Evolutionary conservation across 768 basidiomycete species (phyloP).

Genomic region (Clavulina sp.): DNA sequence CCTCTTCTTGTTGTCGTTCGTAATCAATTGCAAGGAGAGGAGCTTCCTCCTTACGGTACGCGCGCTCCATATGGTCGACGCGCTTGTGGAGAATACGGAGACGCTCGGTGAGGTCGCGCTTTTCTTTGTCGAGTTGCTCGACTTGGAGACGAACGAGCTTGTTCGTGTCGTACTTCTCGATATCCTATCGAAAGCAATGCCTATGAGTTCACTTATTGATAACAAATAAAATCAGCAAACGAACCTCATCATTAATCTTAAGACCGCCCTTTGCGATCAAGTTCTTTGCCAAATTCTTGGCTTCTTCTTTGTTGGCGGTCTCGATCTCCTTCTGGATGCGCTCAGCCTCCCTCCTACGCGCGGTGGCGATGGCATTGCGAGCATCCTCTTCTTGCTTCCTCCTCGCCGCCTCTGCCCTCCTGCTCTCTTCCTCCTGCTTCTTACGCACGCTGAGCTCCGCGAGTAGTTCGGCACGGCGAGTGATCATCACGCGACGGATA

Average conservation of each 20-base stretch:
- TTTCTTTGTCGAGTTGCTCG: conserved; percentile 92
- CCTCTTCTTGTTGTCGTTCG: conserved; percentile 60
- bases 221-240: conserved; percentile 15
- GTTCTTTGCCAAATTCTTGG: conserved; percentile 71
- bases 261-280: conserved; percentile 61
- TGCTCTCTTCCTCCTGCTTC: conserved; percentile 74
- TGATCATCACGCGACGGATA: conserved; percentile 62
- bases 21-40: conserved; percentile 78
- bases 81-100: conserved; percentile 74
- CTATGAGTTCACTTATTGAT: conserved; percentile 3
- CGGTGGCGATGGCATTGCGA: conserved; percentile 43
- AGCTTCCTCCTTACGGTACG: conserved; percentile 82
- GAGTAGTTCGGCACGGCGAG: conserved; percentile 67
- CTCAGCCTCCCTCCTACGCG: conserved; percentile 46
- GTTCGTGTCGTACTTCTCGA: conserved; percentile 72
- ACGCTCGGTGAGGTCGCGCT: conserved; percentile 66
- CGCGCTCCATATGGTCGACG: conserved; percentile 88
- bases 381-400: conserved; percentile 55
- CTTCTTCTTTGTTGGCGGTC: conserved; percentile 59
- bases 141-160: conserved; percentile 80
- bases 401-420: conserved; percentile 49
- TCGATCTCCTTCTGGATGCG: conserved; percentile 46
- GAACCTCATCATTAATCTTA: conserved; percentile 50
- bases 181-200: conserved; percentile 30
- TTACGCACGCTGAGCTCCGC: conserved; percentile 70